A percentile compares a stretch with the other conserved stretches of the same genome.
phyloP scores from a whole-genome alignment of 306 rosid genomes.

The Castanea sativa region DNA sequence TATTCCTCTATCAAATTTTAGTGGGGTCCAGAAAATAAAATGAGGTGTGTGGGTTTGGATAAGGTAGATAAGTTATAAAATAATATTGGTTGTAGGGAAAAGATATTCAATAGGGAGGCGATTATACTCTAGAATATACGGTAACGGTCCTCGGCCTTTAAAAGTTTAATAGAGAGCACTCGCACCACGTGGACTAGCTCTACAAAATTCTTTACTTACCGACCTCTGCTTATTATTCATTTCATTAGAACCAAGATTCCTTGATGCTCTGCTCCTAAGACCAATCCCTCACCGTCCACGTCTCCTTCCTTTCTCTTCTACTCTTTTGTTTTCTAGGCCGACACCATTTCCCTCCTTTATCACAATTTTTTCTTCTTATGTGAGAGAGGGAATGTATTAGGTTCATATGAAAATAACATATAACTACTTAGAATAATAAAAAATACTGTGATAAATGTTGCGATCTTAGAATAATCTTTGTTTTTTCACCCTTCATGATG shows the following conservation, averaged over 20 bases:
- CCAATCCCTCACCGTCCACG: not conserved
- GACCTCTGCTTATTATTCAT: not conserved
- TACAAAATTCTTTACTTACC: not conserved
- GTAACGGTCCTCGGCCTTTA: not conserved
- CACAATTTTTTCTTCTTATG: too few species aligned
- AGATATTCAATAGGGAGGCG: not conserved
- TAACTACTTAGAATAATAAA: too few species aligned
- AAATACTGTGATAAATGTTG: too few species aligned
- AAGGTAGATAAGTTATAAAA: slow-evolving; percentile 16
- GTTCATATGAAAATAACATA: fast-evolving
- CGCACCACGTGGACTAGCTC: slow-evolving; percentile 17
- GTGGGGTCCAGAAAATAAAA: too few species aligned
- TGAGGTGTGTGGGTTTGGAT: not conserved
- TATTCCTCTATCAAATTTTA: too few species aligned
- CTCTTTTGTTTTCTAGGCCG: not conserved
- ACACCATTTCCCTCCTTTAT: too few species aligned
- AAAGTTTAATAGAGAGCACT: not conserved
- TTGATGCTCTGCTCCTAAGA: not conserved
- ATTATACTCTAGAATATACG: slow-evolving; percentile 15
- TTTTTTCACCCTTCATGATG: fast-evolving
- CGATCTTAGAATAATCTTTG: fast-evolving
- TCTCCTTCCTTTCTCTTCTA: not conserved
- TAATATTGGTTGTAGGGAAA: not conserved
- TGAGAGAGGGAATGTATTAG: fast-evolving
- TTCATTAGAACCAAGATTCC: not conserved